Evolutionary conservation across 2,329 filamentous ascomycete species (phyloP), one percentile per base, ranked within the genome.

Genomic region (Epichloe gansuensis): DNA sequence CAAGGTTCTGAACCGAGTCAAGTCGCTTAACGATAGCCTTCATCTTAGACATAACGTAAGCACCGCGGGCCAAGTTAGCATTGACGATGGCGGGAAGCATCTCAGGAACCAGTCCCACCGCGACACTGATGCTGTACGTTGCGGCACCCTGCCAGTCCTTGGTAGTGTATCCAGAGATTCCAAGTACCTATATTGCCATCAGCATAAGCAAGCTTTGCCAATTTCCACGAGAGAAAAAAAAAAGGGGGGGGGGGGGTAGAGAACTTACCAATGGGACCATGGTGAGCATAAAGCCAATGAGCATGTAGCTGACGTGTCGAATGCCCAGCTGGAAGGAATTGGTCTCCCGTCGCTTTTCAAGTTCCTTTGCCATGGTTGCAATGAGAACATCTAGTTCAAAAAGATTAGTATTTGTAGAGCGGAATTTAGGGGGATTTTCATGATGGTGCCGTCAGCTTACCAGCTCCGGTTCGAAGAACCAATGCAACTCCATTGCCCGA

Each of bases 1-100:
- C 62, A 1, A 64, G 50, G 38, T 63, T 62, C 50, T 64, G 61
- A 9, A 64, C 60, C 9, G 60, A 61, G 53, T 64, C 59, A 35
- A 63, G 63, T 52, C 70, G 58, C 54, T 61, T 61, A 47, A 66
- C 64, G 49, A 72, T 61, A 38, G 65, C 62, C 58, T 66, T 65
- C 59, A 68, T 66, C 54, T 60, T 61, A 44, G 61, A 63, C 1
- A 64, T 40, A 1, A 61, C 48, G 13, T 58, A 58, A 21, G 61
- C 61, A 8, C 61, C 60, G 12, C 60, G 60, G 8, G 62, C 62
- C 11, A 64, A 56, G 23, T 64, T 63, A 17, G 58, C 58, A 34
- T 63, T 63, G 49, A 63, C 60, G 39, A 63, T 63, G 4, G 62
- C 61, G 3, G 62, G 62, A 8, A 63, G 57, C 62, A 64, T 64